A percentile compares a stretch with the other conserved stretches of the same genome.
These are phyloP conservation scores for Suaeda aralocaspica DNA, from an alignment of 148 eudicot species.

Conservation along the genomic window DNA sequence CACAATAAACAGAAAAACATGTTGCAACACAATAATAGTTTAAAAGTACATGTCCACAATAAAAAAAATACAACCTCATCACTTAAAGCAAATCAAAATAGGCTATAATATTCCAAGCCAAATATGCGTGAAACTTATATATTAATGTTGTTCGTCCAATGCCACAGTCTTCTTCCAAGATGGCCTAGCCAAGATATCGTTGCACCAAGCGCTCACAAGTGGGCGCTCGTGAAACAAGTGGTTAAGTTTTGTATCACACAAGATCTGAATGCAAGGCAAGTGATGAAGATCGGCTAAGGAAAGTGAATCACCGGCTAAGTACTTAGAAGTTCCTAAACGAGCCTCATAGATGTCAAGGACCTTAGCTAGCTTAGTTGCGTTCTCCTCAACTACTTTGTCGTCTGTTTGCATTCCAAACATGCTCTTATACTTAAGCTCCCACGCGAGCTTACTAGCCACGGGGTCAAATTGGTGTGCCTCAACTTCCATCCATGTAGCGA, in stretches of 20 bases:
- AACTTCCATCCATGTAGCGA: slow-evolving; percentile 49
- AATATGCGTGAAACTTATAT: too few relatives aligned
- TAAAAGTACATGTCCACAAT: too few relatives aligned
- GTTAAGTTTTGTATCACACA: slow-evolving; percentile 37
- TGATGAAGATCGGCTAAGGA: slow-evolving; percentile 67
- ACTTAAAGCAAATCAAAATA: too few relatives aligned
- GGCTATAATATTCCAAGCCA: too few relatives aligned
- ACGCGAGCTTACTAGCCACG: slow-evolving; percentile 31
- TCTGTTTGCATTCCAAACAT: slow-evolving; percentile 37
- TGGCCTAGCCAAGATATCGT: slow-evolving; percentile 62
- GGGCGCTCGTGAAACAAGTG: slow-evolving; percentile 43
- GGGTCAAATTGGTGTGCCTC: slow-evolving; percentile 68
- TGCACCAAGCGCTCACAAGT: slow-evolving; percentile 48
- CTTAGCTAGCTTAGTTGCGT: slow-evolving; percentile 38
- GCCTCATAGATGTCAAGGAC: slow-evolving; percentile 68
- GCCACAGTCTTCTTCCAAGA: slow-evolving; percentile 50
- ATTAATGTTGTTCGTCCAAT: slow-evolving; percentile 23
- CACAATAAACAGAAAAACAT: too few relatives aligned
- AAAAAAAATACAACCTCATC: too few relatives aligned
- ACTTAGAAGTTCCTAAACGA: slow-evolving; percentile 49
- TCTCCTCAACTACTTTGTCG: slow-evolving; percentile 33
- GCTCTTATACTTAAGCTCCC: slow-evolving; percentile 39
- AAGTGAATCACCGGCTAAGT: slow-evolving; percentile 55
- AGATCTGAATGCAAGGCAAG: slow-evolving; percentile 35
- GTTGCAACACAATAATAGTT: too few relatives aligned